Evolutionary conservation across 495 filamentous ascomycete genomes (phyloP), one percentile per base, ranked within the genome.

Genomic region (Cercophora sp.): DNA sequence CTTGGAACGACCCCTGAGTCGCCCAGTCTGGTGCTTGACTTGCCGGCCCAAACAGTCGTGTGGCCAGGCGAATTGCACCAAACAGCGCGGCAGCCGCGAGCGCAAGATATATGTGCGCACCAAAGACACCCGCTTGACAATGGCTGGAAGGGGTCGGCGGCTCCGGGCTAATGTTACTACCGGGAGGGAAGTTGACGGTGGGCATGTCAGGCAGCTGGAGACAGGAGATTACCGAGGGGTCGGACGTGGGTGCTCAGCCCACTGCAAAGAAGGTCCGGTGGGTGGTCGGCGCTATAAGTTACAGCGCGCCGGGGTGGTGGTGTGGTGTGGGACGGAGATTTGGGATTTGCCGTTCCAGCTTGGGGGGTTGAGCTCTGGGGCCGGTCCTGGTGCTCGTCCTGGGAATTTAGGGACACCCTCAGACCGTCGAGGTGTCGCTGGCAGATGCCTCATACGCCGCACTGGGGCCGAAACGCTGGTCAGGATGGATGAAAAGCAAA

Each of bases 131-230:
- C 31, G 58, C 53, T 53, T 61, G 46, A 50, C 58, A 53, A 49
- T 44, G 53, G 39, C 55, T 58, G 37, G 37, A 48, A 13, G 13
- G 45, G 19, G 24, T 13, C 16, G 52, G 53, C 47, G 61, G 34
- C 52, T 64, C 57, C 59, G 60, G 56, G 45, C 58, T 60, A 60
- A 61, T 55, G 59, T 62, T 65, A 54, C 64, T 62, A 63, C 62
- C 61, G 52, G 60, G 49, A 51, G 60, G 59, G 56, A 63, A 64
- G 27, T 65, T 68, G 54, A 72, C 56, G 61, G 62, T 63, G 56
- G 73, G 72, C 72, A 75, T 77, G 43, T 45, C 63, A 57, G 61
- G 63, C 52, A 58, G 57, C 47, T 61, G 57, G 45, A 51, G 48
- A 29, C 29, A 47, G 54, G 54, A 56, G 51, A 60, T 51, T 60